phyloP scores from a whole-genome alignment of 371 early-diverging fungal genomes.

The Blakeslea trispora region DNA sequence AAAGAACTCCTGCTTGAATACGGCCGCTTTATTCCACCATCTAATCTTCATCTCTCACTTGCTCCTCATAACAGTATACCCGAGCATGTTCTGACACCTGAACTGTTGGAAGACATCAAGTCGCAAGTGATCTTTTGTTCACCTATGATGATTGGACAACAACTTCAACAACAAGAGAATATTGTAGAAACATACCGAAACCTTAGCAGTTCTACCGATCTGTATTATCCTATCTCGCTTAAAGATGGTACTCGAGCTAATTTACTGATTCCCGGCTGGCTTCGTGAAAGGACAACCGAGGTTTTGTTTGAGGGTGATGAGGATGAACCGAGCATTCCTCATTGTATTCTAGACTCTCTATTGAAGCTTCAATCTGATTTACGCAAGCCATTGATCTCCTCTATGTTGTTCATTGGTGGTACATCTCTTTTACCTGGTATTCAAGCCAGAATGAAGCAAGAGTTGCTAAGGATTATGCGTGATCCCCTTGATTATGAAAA shows the following conservation, averaged over 20 bases:
- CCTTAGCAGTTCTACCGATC: conserved; percentile 58
- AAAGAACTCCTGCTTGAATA: conserved; percentile 58
- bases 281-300: conserved; percentile 83
- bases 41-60: conserved; percentile 44
- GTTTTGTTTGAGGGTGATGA: conserved; percentile 84
- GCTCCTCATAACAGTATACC: conserved; percentile 52
- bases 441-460: conserved; percentile 62
- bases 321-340: conserved; percentile 63
- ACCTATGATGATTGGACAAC: conserved; percentile 48
- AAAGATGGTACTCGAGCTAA: conserved; percentile 53
- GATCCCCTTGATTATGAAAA: conserved; percentile 44
- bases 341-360: conserved; percentile 63
- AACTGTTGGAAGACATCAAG: conserved; percentile 74
- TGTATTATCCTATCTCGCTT: conserved; percentile 51
- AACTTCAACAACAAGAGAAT: conserved; percentile 32
- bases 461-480: conserved; percentile 55
- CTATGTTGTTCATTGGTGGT: conserved; percentile 79
- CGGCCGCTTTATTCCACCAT: conserved; percentile 51
- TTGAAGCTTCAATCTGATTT: conserved; percentile 73
- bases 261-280: conserved; percentile 82
- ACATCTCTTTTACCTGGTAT: conserved; percentile 79
- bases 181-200: conserved; percentile 56
- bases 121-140: conserved; percentile 71
- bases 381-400: conserved; percentile 65
- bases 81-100: conserved; percentile 40